phyloP scores from a whole-genome alignment of 1,284 basidiomycete species.

The Moesziomyces antarcticus region DNA sequence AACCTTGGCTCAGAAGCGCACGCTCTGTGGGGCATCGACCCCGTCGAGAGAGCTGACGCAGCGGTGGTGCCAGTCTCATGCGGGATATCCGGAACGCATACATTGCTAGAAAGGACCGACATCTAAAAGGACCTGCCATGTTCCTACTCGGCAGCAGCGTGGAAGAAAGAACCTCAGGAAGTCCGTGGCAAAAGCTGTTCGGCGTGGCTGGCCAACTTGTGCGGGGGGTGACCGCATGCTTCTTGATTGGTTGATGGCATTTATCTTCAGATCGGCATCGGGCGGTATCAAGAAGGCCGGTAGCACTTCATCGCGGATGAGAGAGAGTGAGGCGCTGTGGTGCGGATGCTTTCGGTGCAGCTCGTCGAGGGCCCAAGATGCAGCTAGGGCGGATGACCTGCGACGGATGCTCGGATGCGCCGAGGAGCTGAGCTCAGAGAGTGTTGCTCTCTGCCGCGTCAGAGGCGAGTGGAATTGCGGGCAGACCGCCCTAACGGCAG shows the following conservation, averaged over 20 bases:
- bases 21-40: too few relatives aligned
- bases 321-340: not conserved
- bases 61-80: too few relatives aligned
- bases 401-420: slow-evolving; percentile 14
- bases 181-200: too few relatives aligned
- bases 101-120: too few relatives aligned
- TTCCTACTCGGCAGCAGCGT: too few relatives aligned
- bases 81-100: too few relatives aligned
- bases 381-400: not conserved
- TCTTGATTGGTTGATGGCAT: not conserved
- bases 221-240: not conserved
- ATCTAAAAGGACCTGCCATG: too few relatives aligned
- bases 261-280: not conserved
- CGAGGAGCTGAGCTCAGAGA: not conserved
- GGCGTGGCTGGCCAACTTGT: too few relatives aligned
- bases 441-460: not conserved
- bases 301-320: not conserved
- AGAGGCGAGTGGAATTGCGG: not conserved
- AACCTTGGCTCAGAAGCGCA: too few relatives aligned
- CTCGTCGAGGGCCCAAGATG: not conserved
- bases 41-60: too few relatives aligned
- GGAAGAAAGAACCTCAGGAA: too few relatives aligned
- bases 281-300: not conserved
- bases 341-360: not conserved
- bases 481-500: not conserved